Evolutionary conservation across 2,329 filamentous ascomycete species (phyloP), one percentile per base, ranked within the genome.

Genomic region (Colletotrichum truncatum): DNA sequence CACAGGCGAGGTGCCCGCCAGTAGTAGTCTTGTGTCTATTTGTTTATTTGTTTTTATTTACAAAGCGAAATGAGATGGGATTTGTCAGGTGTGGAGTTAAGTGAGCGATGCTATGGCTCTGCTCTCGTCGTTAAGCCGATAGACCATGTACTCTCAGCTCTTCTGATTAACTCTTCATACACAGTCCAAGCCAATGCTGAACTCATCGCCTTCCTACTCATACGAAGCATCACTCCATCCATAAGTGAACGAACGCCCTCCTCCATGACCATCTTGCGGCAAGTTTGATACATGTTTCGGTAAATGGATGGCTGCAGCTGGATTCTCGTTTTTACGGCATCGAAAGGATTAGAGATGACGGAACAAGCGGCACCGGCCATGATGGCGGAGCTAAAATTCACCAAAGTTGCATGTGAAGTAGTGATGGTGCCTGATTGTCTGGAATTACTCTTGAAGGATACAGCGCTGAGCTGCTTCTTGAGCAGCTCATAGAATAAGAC

Each of bases 161-260:
- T 85, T 66, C 94, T 83, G 68, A 98, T 91, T 71, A 98, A 78
- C 77, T 98, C 95, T 80, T 99, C 96, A 74, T 99, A 99, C 39
- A 98, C 85, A 9, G 95, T 98, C 96, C 96, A 99, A 7, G 95
- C 95, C 70, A 98, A 84, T n/a, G 96, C 96, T 55, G 92, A 95
- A 77, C 94, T 98, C 45, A 98, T 80, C 5, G 94, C 95, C 78
- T 99, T 99, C 70, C 96, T 86, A 46, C 90, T 92, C 84, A 98
- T 97, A 61, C 96, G 87, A 70, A 99, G 81, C 2, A 88, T 93
- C 60, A 99, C 78, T 1, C 96, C 96, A 76, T 96, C 92, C 78
- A 96, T 94, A 63, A 99, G 84, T 66, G 92, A 92, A 57, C 91
- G 85, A 18, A 92, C 71, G 0, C 95, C 95, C 68, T 98, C 95